Percentiles rank a stretch among this genome's conserved stretches.
Evolutionary conservation across 768 basidiomycete species (phyloP).

Genomic region (Lactarius quietus): DNA sequence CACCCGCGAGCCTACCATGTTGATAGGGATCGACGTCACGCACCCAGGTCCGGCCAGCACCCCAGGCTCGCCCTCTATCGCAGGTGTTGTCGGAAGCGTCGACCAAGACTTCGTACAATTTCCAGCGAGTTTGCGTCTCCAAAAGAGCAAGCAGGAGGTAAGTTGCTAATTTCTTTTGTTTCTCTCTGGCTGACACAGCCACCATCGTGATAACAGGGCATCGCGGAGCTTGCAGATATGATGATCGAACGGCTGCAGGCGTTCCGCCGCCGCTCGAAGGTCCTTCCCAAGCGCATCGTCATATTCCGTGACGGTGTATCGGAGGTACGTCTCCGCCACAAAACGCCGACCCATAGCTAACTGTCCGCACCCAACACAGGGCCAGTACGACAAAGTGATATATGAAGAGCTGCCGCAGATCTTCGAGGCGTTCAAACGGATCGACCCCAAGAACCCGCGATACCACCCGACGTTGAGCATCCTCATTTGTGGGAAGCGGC

Average conservation of each 20-base stretch:
- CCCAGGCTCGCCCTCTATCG: slow-evolving; percentile 76
- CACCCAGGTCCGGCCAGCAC: slow-evolving; percentile 68
- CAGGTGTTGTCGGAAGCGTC: slow-evolving; percentile 75
- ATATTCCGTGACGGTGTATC: slow-evolving; percentile 83
- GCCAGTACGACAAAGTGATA: slow-evolving; percentile 66
- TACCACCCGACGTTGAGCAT: slow-evolving; percentile 68
- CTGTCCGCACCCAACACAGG: slow-evolving; percentile 39
- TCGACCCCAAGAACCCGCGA: slow-evolving; percentile 41
- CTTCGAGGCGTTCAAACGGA: slow-evolving; percentile 52
- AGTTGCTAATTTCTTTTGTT: background rate
- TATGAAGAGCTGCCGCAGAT: slow-evolving; percentile 60
- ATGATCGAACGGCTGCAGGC: slow-evolving; percentile 61
- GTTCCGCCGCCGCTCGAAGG: slow-evolving; percentile 47
- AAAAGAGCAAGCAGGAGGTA: slow-evolving; percentile 49
- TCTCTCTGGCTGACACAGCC: background rate
- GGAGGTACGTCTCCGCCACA: slow-evolving; percentile 46
- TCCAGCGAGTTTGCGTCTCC: slow-evolving; percentile 69
- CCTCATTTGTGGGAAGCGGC: slow-evolving; percentile 74
- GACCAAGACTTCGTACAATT: slow-evolving; percentile 71
- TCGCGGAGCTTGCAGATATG: slow-evolving; percentile 62
- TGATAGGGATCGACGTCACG: slow-evolving; percentile 83
- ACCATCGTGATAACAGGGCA: slow-evolving; percentile 50
- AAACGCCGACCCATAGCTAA: background rate
- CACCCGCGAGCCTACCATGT: slow-evolving; percentile 64
- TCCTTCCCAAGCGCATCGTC: slow-evolving; percentile 62